Conservation (phyloP, 331 rosid species). For the Prunus yedoensis region DNA sequence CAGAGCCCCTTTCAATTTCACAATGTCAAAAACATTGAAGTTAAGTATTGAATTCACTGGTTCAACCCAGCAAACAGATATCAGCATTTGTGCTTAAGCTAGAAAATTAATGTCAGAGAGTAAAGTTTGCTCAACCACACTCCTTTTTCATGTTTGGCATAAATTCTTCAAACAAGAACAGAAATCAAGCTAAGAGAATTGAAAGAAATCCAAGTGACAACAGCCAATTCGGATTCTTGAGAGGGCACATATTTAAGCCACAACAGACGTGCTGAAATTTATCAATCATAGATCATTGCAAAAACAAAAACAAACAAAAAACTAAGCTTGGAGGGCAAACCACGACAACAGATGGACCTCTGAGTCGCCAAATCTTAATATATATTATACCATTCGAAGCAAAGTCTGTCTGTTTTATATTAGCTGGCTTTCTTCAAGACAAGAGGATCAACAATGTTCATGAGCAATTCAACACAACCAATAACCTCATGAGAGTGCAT, state of each 20-base stretch:
- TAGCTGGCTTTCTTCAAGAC: not conserved
- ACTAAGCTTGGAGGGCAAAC: not conserved
- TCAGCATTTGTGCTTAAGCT: not conserved
- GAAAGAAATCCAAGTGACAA: not conserved
- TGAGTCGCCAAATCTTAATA: not conserved
- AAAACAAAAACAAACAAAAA: too few species aligned
- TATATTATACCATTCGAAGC: not conserved
- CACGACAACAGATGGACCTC: not conserved
- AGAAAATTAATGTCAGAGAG: not conserved
- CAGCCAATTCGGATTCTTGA: not conserved
- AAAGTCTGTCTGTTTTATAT: not conserved
- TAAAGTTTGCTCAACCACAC: not conserved
- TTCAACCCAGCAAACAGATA: too few species aligned
- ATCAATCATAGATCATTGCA: not conserved
- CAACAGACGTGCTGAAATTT: not conserved
- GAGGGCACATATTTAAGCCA: not conserved
- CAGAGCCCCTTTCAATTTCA: not conserved
- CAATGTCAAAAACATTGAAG: too few species aligned
- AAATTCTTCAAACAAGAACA: not conserved
- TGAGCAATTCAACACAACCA: not conserved
- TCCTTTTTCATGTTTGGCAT: not conserved
- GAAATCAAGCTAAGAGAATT: too few species aligned
- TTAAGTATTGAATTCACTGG: too few species aligned
- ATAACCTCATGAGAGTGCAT: not conserved
- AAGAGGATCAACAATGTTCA: not conserved